Evolutionary conservation across 2,329 filamentous ascomycete genomes (phyloP).

Genomic region (Diaporthe amygdali): DNA sequence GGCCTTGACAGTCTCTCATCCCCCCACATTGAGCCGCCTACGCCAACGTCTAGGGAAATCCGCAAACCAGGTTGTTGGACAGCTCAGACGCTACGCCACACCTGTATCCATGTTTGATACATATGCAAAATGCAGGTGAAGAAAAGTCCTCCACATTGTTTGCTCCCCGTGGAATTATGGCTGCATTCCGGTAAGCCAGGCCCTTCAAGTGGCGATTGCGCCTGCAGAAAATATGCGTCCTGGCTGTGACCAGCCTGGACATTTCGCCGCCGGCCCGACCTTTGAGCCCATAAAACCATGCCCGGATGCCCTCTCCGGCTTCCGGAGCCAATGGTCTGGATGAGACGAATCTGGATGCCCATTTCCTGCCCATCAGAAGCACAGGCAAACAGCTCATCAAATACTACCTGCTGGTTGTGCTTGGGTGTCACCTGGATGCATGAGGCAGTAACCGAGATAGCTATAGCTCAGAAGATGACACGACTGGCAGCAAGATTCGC

Average conservation of each 20-base stretch:
- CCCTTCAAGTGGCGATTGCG: slow-evolving; percentile 1
- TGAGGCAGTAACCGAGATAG: neutral
- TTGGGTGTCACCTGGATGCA: neutral
- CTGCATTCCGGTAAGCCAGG: neutral
- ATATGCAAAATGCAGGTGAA: slow-evolving; percentile 20
- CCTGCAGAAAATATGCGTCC: neutral
- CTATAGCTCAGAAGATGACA: neutral
- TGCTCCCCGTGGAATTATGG: neutral
- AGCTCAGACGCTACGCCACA: neutral
- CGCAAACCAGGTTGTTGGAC: slow-evolving; percentile 17
- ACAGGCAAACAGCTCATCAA: slow-evolving; percentile 7
- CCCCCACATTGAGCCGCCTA: slow-evolving; percentile 20
- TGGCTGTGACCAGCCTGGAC: neutral
- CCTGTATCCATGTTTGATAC: slow-evolving; percentile 2
- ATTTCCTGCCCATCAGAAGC: neutral
- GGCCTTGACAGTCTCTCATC: neutral
- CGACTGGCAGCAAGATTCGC: neutral
- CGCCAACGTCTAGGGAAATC: neutral
- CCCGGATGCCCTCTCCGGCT: neutral
- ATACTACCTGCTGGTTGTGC: slow-evolving; percentile 6
- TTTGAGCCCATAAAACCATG: neutral
- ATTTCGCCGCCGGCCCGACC: slow-evolving; percentile 5
- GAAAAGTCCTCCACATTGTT: neutral
- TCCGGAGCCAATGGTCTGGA: slow-evolving; percentile 11
- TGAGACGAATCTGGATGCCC: neutral